Evolutionary conservation across 2,329 filamentous ascomycete species (phyloP), one percentile per base, ranked within the genome.

Genomic region (Whalleya microplaca): DNA sequence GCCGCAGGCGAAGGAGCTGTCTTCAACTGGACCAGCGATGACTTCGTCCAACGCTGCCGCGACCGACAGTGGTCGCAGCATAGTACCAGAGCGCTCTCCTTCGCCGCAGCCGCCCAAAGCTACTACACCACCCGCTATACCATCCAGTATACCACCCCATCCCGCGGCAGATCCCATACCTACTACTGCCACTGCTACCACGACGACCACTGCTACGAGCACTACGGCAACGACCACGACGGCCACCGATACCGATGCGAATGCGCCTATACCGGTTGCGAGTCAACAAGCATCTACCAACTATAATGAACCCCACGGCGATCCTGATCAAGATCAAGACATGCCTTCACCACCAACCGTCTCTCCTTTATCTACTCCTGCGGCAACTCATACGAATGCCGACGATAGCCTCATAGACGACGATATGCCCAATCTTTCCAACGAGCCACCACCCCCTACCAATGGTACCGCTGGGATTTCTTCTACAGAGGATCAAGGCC

Each of bases 1-100:
- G 59, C 65, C 65, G 63, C 63, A 73, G 81, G 78, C 80, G 80
- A 81, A 83, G 76, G 80, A 83, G 81, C 81, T 82, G 80, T 80
- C 72, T 66, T 52, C 58, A 59, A 64, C 69, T 70, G 72, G n/a
- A 78, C 75, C 73, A 84, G 82, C 81, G 80, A 84, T 84, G 82
- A 83, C 80, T 83, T 84, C 81, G 82, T 82, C 81, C 70, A 76
- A 76, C 72, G 76, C 72, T 72, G 75, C 73, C 73, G 73, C 70
- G 64, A 61, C 69, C 65, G 64, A 64, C 62, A 55, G 54, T 53
- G 64, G 60, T 58, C 60, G 41, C 41, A 45, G 55, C 42, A 29
- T n/a, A n/a, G n/a, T 53, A 48, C 27, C 53, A 48, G 21, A 54
- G 48, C 53, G 14, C 32, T 16, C 53, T 55, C 61, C 52, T 37